Evolutionary conservation across 257 asterid species (phyloP), one percentile per base, ranked within the genome.

Genomic region (Hygrophila difformis): DNA sequence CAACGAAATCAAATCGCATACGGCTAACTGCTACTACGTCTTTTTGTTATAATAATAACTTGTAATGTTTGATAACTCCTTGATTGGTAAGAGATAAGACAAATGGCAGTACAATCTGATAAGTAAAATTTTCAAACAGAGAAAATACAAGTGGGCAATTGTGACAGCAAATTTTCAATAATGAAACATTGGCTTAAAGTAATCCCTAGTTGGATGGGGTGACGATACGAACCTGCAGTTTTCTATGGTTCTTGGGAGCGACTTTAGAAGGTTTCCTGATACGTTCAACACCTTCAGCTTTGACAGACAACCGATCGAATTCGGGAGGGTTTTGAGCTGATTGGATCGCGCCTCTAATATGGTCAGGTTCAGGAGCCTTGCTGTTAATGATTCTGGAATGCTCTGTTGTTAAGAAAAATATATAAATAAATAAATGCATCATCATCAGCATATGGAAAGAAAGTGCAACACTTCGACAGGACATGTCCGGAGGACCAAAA

Each of bases 361-460:
- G 47, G 78, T 61, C 62, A 87, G 62, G 57, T 87, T 87, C 14
- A 84, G 65, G 13, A 84, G 71, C 58, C 95, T 71, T 2, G 97
- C 95, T 47, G 76, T 78, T 56, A 84, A 44, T 0, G 97, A 87
- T 45, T 87, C 95, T 20, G 97, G 97, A 42, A 87, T 84, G 5
- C 3, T 74, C 97, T 87, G 88, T 43, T 24, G 8, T 8, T 0
- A 19, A 17, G 8, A 35, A n/a, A n/a, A n/a, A n/a, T n/a, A n/a
- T n/a, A n/a, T n/a, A n/a, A n/a, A n/a, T n/a, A n/a, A n/a, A n/a
- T n/a, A n/a, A n/a, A n/a, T n/a, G n/a, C n/a, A n/a, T n/a, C n/a
- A n/a, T n/a, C n/a, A n/a, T n/a, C n/a, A n/a, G n/a, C n/a, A n/a
- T n/a, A n/a, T n/a, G n/a, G n/a, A n/a, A n/a, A n/a, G n/a, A n/a